Conservation (phyloP, 1,284 basidiomycete species). For the Trametes sp. region DNA sequence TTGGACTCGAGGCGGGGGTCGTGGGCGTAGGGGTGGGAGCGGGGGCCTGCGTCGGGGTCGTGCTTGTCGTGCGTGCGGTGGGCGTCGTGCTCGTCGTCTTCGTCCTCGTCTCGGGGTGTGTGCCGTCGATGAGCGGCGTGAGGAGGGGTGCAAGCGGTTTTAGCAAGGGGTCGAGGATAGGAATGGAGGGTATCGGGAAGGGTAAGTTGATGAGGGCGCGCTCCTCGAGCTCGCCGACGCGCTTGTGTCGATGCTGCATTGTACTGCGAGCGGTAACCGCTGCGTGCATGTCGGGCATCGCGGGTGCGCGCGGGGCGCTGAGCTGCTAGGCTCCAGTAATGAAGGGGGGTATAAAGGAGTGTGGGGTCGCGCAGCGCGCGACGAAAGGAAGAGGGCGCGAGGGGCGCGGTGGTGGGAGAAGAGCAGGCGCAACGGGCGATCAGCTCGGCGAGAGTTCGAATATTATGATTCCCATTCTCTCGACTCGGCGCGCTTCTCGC, state of each 20-base stretch:
- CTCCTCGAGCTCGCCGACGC: constrained; percentile 37
- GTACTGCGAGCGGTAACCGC: constrained; percentile 15
- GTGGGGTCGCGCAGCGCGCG: constrained; percentile 27
- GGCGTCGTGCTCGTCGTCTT: constrained; percentile 20
- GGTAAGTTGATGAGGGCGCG: constrained; percentile 52
- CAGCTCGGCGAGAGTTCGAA: background rate
- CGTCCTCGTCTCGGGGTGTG: constrained; percentile 21
- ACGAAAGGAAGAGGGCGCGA: constrained; percentile 14
- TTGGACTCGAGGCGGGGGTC: constrained; percentile 15
- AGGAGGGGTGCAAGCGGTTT: constrained; percentile 44
- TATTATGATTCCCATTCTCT: background rate
- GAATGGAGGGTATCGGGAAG: constrained; percentile 50
- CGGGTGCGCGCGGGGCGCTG: constrained; percentile 4
- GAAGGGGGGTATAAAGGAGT: constrained; percentile 30
- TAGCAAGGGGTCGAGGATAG: constrained; percentile 48
- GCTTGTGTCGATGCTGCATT: constrained; percentile 29
- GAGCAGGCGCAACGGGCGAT: constrained; percentile 18
- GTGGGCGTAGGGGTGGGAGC: constrained; percentile 24
- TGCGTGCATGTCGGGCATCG: constrained; percentile 25
- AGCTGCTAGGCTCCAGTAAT: constrained; percentile 14
- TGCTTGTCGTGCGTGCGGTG: constrained; percentile 18
- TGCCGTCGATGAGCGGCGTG: constrained; percentile 36
- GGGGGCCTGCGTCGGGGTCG: constrained; percentile 22
- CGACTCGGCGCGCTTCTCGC: background rate
- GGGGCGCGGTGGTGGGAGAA: constrained; percentile 19